A percentile compares a stretch with the other conserved stretches of the same genome.
Evolutionary conservation across 208 protist genomes (phyloP).

Genomic region (Trichomonas gallinae): DNA sequence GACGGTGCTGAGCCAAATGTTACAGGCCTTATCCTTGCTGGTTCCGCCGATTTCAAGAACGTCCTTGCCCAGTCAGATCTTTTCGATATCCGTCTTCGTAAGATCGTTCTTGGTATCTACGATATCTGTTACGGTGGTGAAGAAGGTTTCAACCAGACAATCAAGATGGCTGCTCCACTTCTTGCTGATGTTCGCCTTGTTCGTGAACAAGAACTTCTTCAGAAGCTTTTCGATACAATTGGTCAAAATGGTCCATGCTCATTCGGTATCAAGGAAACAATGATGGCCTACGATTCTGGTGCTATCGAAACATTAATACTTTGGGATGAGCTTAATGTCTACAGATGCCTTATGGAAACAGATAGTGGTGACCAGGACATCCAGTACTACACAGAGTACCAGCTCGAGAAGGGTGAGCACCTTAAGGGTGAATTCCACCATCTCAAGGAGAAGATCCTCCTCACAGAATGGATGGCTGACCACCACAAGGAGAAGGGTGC

Average conservation of each 20-base stretch:
- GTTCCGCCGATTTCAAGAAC: constrained; percentile 98
- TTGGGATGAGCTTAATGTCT: constrained; percentile 83
- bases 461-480: constrained; percentile 93
- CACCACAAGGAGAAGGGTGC: constrained; percentile 92
- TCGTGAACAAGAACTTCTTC: constrained; percentile 96
- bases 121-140: constrained; percentile 98
- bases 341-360: constrained; percentile 66
- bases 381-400: constrained; percentile 15
- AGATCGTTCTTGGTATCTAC: constrained; percentile 91
- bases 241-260: constrained; percentile 81
- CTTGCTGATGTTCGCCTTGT: constrained; percentile 94
- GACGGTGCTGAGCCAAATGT: constrained; percentile 88
- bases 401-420: constrained; percentile 19
- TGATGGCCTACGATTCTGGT: constrained; percentile 78
- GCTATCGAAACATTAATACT: constrained; percentile 93
- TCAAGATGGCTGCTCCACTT: constrained; percentile 82
- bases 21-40: constrained; percentile 92
- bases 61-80: constrained; percentile 47
- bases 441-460: constrained; percentile 44
- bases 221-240: constrained; percentile 94
- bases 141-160: constrained; percentile 98
- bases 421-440: not conserved
- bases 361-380: constrained; percentile 23
- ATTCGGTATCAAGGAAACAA: constrained; percentile 74
- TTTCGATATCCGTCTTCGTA: constrained; percentile 38